These are phyloP conservation scores for Nakazawaea wickerhamii DNA, from an alignment of 805 yeast genomes.

Conservation along the genomic window DNA sequence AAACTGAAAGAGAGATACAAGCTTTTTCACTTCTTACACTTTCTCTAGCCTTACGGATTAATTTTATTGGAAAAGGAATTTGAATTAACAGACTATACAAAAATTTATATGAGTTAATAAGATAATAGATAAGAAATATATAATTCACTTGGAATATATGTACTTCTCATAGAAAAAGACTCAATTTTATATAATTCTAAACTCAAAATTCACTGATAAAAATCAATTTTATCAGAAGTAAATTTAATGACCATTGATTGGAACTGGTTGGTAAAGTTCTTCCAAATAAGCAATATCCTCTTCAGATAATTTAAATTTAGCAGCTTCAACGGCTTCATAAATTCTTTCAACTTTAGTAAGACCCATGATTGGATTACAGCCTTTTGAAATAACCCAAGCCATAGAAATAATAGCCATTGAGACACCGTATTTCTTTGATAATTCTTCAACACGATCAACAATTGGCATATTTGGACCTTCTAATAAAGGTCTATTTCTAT, in stretches of 20 bases:
- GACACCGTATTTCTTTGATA: conserved; percentile 40
- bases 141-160: too few species aligned
- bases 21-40: too few species aligned
- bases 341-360: conserved; percentile 41
- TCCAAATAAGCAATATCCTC: conserved; percentile 32
- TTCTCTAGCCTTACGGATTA: too few species aligned
- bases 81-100: too few species aligned
- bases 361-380: conserved; percentile 51
- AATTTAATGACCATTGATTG: background rate
- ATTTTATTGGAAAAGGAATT: too few species aligned
- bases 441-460: conserved; percentile 45
- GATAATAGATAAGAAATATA: too few species aligned
- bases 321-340: conserved; percentile 43
- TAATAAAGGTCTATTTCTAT: background rate
- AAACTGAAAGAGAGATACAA: too few species aligned
- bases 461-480: conserved; percentile 28
- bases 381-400: conserved; percentile 50
- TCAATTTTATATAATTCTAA: too few species aligned
- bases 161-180: too few species aligned
- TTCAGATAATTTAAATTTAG: conserved; percentile 32
- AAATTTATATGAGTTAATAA: too few species aligned
- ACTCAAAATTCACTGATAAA: too few species aligned
- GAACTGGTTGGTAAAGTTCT: conserved; percentile 27
- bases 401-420: conserved; percentile 50
- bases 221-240: too few species aligned